These are phyloP conservation scores for Kalaharituber pfeilii DNA, from an alignment of 2,329 filamentous ascomycete genomes.

Conservation along the genomic window DNA sequence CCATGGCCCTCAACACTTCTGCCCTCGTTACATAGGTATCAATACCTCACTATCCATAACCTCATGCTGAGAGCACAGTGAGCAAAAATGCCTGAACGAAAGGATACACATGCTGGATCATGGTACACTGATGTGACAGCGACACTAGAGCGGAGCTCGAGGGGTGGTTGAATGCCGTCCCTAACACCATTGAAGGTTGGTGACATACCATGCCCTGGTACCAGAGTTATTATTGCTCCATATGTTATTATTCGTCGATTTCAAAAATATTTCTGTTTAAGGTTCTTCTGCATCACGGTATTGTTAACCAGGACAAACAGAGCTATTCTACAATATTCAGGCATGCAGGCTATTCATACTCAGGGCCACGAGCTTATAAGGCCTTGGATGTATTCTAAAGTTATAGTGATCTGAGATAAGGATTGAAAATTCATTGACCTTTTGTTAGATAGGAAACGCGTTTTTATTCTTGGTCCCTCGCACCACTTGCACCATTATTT, in stretches of 20 bases:
- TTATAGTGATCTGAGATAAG: too few relatives aligned
- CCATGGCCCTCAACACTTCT: too few relatives aligned
- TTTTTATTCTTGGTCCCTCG: slow-evolving; percentile 85
- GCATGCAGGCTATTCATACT: slow-evolving; percentile 87
- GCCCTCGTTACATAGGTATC: too few relatives aligned
- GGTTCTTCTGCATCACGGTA: too few relatives aligned
- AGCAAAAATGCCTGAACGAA: slow-evolving; percentile 25
- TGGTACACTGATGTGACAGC: slow-evolving; percentile 59
- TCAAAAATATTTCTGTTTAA: too few relatives aligned
- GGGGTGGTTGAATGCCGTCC: slow-evolving; percentile 51
- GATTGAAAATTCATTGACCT: too few relatives aligned
- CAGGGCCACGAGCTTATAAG: slow-evolving; percentile 80
- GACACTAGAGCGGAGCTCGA: slow-evolving; percentile 55
- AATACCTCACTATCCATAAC: too few relatives aligned
- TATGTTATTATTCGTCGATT: too few relatives aligned
- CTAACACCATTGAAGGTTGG: slow-evolving; percentile 27
- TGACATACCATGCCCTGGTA: slow-evolving; percentile 50
- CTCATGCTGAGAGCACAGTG: too few relatives aligned
- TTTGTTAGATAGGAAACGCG: slow-evolving; percentile 63
- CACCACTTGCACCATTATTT: slow-evolving; percentile 81
- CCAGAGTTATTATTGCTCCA: slow-evolving; percentile 82
- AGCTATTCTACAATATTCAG: too few relatives aligned
- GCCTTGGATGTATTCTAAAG: slow-evolving; percentile 62
- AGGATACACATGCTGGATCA: slow-evolving; percentile 61
- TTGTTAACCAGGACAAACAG: too few relatives aligned